phyloP scores from a whole-genome alignment of 2,329 filamentous ascomycete genomes.

The Exophiala oligosperma region DNA sequence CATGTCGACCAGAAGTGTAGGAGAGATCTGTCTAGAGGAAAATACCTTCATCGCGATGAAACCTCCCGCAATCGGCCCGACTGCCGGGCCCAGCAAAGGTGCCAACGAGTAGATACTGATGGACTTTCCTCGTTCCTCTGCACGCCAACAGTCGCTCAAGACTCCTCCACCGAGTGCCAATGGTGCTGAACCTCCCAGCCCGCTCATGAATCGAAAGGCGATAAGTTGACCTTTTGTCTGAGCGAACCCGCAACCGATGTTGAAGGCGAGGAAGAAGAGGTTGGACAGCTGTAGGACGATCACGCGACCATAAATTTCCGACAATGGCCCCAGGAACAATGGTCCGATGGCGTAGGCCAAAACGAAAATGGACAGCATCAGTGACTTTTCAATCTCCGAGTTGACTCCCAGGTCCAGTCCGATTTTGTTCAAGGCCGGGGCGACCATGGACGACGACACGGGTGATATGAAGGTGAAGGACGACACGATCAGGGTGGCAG shows the following conservation, averaged over 20 bases:
- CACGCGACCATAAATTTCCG: slow-evolving; percentile 58
- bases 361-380: slow-evolving; percentile 57
- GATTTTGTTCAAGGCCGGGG: slow-evolving; percentile 54
- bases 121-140: slow-evolving; percentile 63
- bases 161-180: slow-evolving; percentile 53
- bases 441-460: slow-evolving; percentile 62
- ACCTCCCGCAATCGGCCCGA: slow-evolving; percentile 66
- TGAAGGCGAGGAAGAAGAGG: slow-evolving; percentile 58
- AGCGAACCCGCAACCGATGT: slow-evolving; percentile 60
- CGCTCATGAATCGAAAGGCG: slow-evolving; percentile 58
- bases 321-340: slow-evolving; percentile 53
- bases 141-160: slow-evolving; percentile 57
- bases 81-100: slow-evolving; percentile 64
- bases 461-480: slow-evolving; percentile 64
- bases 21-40: background rate
- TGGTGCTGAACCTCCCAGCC: slow-evolving; percentile 59
- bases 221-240: slow-evolving; percentile 56
- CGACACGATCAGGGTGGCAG: slow-evolving; percentile 55
- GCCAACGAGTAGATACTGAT: slow-evolving; percentile 64
- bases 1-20: background rate
- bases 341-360: slow-evolving; percentile 56
- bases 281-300: slow-evolving; percentile 57
- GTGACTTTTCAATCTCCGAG: slow-evolving; percentile 44
- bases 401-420: slow-evolving; percentile 55
- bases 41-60: slow-evolving; percentile 58